Base-by-base conservation (phyloP, 495 filamentous ascomycete species). In the Recurvomyces mirabilis region DNA sequence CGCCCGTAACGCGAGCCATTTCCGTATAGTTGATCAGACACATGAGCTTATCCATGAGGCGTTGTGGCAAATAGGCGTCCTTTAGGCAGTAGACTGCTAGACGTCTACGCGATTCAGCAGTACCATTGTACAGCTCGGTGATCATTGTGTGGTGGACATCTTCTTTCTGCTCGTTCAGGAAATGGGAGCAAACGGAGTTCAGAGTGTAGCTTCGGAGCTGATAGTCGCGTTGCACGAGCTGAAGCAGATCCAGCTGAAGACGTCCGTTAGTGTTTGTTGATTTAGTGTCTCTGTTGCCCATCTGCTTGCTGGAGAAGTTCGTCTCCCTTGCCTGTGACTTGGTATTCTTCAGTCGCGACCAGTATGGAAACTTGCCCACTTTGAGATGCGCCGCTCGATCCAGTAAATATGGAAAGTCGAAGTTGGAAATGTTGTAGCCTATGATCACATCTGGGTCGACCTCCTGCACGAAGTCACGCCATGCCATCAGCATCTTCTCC, bases 131-230 rank as follows among this genome's bases (percentile, higher is more conserved):
- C 1, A 99, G 67, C 54, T 95, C 93, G 0, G 93, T 96, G 59
- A 99, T 99, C 84, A 99, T 99, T 5, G 85, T 94, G 61, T 96
- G 78, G 57, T 99, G 93, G 1, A 99, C 91, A 62, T 99, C 91
- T 64, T 99, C 91, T 59, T 99, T 99, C 59, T 98, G 91, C 58
- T 99, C 91, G 18, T 87, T 84, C 40, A 99, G 66, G 55, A 99
- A 99, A 46, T 96, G 84, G n/a, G 87, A 80, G 39, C 80, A 95
- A 13, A 99, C 91, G 1, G 88, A 93, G 62, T 99, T 99, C 10
- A 99, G 72, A 0, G 93, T 99, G 56, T 99, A 99, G 63, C 87
- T 94, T 64, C 91, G 74, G 29, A 99, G 68, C 31, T 96, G 91
- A 51, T 96, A 77, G 56, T 99, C 93, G 44, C 93, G 72, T 57